Evolutionary conservation across 2,329 filamentous ascomycete genomes (phyloP), one percentile per base, ranked within the genome.

Genomic region (Zymoseptoria crescenta): DNA sequence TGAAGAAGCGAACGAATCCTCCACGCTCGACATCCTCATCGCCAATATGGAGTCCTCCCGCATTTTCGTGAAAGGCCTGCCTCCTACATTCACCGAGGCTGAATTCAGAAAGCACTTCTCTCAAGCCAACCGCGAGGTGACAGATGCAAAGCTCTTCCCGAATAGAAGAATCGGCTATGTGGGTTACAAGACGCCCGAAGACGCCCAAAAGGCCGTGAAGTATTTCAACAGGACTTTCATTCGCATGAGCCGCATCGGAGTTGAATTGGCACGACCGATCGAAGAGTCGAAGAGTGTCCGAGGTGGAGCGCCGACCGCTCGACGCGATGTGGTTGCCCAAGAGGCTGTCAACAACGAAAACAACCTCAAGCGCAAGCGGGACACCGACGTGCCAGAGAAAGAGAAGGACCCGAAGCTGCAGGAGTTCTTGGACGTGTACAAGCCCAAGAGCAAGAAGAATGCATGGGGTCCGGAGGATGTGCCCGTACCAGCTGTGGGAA

Each of bases 191-290:
- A 89, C 84, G 55, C 79, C 88, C 13, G 85, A 93, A 62, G 87
- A 90, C 72, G 94, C 94, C 58, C 80, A 83, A 59, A 84, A 86
- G 70, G 93, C 94, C 51, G 88, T 95, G 73, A 92, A 89, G 75
- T 96, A 96, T 79, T 96, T 96, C 81, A 92, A 99, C 80, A 90
- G 85, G 73, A 87, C 92, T 64, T 99, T 91, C 76, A 91, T 99
- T 69, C 90, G 91, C 68, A 94, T 96, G 89, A 96, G 92, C 59
- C 95, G 87, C 78, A 91, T 99, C 69, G 83, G 82, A 29, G 94
- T 96, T 62, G 92, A 96, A 77, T 78, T 94, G 70, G 94, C 94
- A 58, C 87, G 84, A 73, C 87, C 94, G 61, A 88, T 95, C 49
- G 64, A 66, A 45, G 68, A 78, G 72, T 83, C 63, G 6, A 59